Evolutionary conservation across 2,329 filamentous ascomycete species (phyloP).

Genomic region (Trichoderma gracile): DNA sequence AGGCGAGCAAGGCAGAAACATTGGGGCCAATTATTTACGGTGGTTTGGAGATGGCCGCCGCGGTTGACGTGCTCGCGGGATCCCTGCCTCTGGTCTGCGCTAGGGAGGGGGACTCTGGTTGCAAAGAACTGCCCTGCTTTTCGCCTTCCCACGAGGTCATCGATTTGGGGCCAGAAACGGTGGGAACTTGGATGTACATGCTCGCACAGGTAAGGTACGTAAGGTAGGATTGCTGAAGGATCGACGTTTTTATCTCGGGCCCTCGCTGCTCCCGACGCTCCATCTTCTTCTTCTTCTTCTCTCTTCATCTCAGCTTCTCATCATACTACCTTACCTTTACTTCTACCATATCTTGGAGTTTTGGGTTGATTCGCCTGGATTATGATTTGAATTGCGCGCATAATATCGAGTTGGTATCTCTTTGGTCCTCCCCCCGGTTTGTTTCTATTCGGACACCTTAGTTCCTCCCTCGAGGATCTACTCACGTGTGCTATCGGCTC

Average conservation of each 20-base stretch:
- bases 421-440: background rate
- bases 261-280: constrained; percentile 22
- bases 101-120: constrained; percentile 7
- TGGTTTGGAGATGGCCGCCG: background rate
- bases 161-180: constrained; percentile 17
- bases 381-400: background rate
- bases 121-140: constrained; percentile 11
- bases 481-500: background rate
- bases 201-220: no score
- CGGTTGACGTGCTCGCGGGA: constrained; percentile 18
- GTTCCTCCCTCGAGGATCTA: background rate
- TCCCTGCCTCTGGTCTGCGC: constrained; percentile 7
- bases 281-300: background rate
- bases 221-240: constrained; percentile 1
- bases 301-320: background rate
- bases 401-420: background rate
- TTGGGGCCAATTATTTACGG: background rate
- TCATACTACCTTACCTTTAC: background rate
- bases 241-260: constrained; percentile 21
- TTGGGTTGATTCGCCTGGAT: background rate
- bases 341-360: background rate
- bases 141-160: constrained; percentile 1
- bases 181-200: background rate
- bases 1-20: no score
- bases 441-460: background rate